phyloP scores from a whole-genome alignment of 2,329 filamentous ascomycete genomes.

The Raffaelea ambrosiae region DNA sequence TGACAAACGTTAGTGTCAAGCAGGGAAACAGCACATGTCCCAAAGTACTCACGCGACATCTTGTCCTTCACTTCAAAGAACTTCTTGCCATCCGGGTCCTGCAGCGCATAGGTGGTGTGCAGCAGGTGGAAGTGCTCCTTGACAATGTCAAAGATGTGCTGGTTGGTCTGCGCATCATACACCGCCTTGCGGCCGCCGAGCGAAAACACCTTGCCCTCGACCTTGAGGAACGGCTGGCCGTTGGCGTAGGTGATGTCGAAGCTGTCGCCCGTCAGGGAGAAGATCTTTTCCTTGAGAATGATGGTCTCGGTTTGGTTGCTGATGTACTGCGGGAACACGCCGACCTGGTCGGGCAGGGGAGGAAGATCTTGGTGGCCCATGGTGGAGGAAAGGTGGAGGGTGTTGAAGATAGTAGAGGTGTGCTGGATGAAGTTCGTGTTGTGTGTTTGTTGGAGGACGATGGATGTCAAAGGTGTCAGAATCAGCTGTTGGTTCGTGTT shows the following conservation, averaged over 20 bases:
- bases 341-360: constrained; percentile 9
- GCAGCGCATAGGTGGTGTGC: constrained; percentile 42
- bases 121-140: constrained; percentile 44
- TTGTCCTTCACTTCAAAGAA: constrained; percentile 48
- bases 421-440: too few relatives aligned
- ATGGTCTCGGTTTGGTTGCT: constrained; percentile 33
- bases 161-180: constrained; percentile 38
- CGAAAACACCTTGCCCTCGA: constrained; percentile 46
- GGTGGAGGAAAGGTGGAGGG: neutral
- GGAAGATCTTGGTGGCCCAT: constrained; percentile 2
- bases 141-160: constrained; percentile 48
- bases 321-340: constrained; percentile 9
- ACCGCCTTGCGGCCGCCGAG: constrained; percentile 48
- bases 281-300: constrained; percentile 51
- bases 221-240: constrained; percentile 44
- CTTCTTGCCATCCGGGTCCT: constrained; percentile 34
- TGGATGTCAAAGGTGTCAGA: too few relatives aligned
- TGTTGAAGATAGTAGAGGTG: neutral
- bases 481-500: too few relatives aligned
- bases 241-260: constrained; percentile 52
- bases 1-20: constrained; percentile 15
- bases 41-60: constrained; percentile 35
- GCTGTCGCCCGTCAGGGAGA: constrained; percentile 54
- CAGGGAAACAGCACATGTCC: too few relatives aligned
- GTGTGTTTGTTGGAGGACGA: too few relatives aligned